Conservation (phyloP, 345 rosid species). For the Microthlaspi erraticum region DNA sequence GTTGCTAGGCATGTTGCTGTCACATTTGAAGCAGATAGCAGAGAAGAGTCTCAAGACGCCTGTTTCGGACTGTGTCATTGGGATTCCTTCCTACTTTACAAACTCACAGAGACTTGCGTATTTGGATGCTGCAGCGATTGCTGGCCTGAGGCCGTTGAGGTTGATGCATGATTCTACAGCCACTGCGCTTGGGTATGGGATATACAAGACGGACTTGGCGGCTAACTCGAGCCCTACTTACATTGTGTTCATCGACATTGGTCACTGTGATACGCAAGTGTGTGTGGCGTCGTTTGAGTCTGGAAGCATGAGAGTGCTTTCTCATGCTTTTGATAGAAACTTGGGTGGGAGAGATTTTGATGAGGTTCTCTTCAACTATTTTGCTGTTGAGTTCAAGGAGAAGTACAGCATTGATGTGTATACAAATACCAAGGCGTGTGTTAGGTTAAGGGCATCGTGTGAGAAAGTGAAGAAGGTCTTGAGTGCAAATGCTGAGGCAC, state of each 20-base stretch:
- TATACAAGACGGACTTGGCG: slow-evolving; percentile 62
- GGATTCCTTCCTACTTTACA: slow-evolving; percentile 66
- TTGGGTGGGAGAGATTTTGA: slow-evolving; percentile 74
- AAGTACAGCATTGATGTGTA: slow-evolving; percentile 63
- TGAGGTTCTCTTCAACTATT: slow-evolving; percentile 56
- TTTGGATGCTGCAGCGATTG: slow-evolving; percentile 65
- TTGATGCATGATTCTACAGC: slow-evolving; percentile 73
- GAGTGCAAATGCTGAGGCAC: slow-evolving; percentile 78
- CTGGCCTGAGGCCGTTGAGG: slow-evolving; percentile 65
- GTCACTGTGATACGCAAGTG: slow-evolving; percentile 69
- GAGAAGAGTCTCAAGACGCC: slow-evolving; percentile 58
- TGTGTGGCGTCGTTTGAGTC: slow-evolving; percentile 55
- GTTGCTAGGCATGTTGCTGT: slow-evolving; percentile 68
- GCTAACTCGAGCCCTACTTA: slow-evolving; percentile 48
- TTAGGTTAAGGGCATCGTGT: slow-evolving; percentile 64
- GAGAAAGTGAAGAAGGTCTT: slow-evolving; percentile 73
- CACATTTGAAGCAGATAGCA: slow-evolving; percentile 63
- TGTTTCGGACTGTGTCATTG: slow-evolving; percentile 64
- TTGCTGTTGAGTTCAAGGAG: slow-evolving; percentile 61
- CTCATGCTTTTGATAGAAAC: slow-evolving; percentile 63
- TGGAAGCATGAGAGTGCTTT: slow-evolving; percentile 59
- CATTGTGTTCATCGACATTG: slow-evolving; percentile 64
- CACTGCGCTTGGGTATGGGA: slow-evolving; percentile 74
- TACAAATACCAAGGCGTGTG: slow-evolving; percentile 58
- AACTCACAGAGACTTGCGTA: slow-evolving; percentile 66